Conservation (phyloP, 768 basidiomycete genomes). For the Psilocybe azurescens region DNA sequence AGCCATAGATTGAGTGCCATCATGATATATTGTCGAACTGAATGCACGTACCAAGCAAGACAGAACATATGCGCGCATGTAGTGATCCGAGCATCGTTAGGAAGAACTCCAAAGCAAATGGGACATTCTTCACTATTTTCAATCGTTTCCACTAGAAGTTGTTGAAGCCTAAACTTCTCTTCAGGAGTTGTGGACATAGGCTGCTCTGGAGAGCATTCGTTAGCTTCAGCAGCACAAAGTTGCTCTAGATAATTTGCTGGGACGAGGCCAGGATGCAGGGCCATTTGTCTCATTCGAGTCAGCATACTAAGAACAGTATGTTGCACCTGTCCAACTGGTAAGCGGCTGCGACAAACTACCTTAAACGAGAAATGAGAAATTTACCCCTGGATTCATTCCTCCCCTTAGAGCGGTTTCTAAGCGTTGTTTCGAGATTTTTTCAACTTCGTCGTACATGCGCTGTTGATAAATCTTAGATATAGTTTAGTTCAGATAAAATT, state of each 20-base stretch:
- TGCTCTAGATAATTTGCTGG: conserved; percentile 75
- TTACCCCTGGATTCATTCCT: conserved; percentile 47
- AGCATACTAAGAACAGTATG: conserved; percentile 80
- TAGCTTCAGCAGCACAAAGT: conserved; percentile 47
- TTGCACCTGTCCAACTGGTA: conserved; percentile 49
- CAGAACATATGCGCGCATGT: conserved; percentile 78
- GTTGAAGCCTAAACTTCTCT: conserved; percentile 61
- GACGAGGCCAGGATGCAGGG: conserved; percentile 77
- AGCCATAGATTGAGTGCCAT: background rate
- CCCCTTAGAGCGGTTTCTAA: conserved; percentile 59
- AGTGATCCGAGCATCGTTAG: conserved; percentile 72
- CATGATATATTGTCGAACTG: background rate
- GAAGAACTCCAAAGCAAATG: conserved; percentile 64
- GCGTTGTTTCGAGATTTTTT: conserved; percentile 64
- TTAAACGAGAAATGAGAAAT: conserved; percentile 9
- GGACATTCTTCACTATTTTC: conserved; percentile 89
- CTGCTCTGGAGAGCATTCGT: conserved; percentile 30
- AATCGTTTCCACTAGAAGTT: conserved; percentile 63
- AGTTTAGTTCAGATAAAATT: background rate
- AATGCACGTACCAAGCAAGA: conserved; percentile 57
- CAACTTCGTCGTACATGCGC: conserved; percentile 74
- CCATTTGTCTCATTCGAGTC: conserved; percentile 86
- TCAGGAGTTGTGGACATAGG: conserved; percentile 53
- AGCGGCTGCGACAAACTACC: background rate
- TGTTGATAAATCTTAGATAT: conserved; percentile 25